Evolutionary conservation across 176 grass and related monocot genomes (phyloP), one percentile per base, ranked within the genome.

Genomic region (Thalia dealbata): DNA sequence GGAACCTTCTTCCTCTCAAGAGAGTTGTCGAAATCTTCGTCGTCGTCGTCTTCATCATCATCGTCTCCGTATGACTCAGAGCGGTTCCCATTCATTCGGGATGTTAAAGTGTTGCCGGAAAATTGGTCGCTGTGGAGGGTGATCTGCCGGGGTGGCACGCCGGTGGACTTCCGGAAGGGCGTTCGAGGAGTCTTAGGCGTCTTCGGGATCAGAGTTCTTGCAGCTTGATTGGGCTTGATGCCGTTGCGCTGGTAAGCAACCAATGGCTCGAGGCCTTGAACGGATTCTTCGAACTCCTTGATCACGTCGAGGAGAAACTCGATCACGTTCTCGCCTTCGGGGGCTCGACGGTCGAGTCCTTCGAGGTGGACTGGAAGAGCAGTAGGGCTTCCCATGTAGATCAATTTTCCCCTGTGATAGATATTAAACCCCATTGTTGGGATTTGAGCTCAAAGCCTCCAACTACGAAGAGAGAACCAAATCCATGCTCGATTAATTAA

Each of bases 291-390:
- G 0, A 87, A 87, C 85, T 91, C 82, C 74, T 91, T 91, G 73
- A 91, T 87, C 56, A 87, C 85, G 67, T 91, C 88, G 51, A 87
- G 76, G n/a, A 91, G 82, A 61, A 87, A 80, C 50, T 91, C 88
- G 26, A 91, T 87, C 81, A 79, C 87, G 65, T 91, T 91, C 79
- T 91, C 88, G 5, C 85, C 88, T 44, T 91, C 85, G 4, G 88
- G 88, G 56, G 84, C 82, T 44, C 68, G 70, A 14, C 85, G 64
- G 7, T 82, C 88, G 32, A 91, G 87, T 58, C 88, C 79, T n/a
- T 76, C 73, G 41, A 91, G 84, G 70, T 91, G 69, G 28, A 67
- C 60, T 1, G 85, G 85, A 27, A 91, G 74, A 61, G 76, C 71
- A 30, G 68, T 56, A 42, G 88, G 88, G 67, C 61, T 85, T 14